Base-by-base conservation (phyloP, 306 rosid species). In the Cyamopsis tetragonoloba region DNA sequence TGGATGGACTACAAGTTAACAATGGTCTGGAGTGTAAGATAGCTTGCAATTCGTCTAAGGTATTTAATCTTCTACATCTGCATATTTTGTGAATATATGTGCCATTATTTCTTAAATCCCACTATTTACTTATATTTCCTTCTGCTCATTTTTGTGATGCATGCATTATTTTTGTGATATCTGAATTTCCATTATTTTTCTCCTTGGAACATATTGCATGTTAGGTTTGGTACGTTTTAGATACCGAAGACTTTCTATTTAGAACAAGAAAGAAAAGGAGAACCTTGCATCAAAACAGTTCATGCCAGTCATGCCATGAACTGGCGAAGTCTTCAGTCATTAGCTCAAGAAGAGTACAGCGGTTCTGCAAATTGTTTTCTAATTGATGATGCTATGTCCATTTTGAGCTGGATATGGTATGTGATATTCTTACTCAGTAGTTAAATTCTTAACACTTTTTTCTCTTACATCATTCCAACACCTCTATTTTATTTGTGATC, bases 11-110 rank as follows among this genome's bases (percentile, higher is more conserved):
- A 57, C 76, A 71, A 73, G 73, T 86, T 62, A 54, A 55, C 68
- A 95, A 91, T 86, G 97, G 97, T 73, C 85, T 95, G 80, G 99
- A 95, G 82, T 95, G 99, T 76, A 95, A 95, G 85, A 95, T 95
- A 77, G 89, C 97, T 62, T 95, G 97, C 85, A 86, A 1, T 77
- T 88, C 99, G 3, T 90, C 97, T 2, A 90, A 90, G 95, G 97
- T 90, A 87, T 68, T 47, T 59, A 7, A 28, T 42, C 5, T 3
- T 68, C 44, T 73, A 39, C 60, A 70, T 72, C 44, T 77, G 41
- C 23, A 38, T 35, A 8, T 23, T 47, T 18, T 62, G 26, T 46
- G 9, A 38, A 23, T 39, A 34, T 23, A 14, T 37, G 13, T 49
- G 53, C 56, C 15, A 51, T 65, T 37, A 53, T 26, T 38, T 20